phyloP scores from a whole-genome alignment of 768 basidiomycete species.

The Leccinum truebloodii region DNA sequence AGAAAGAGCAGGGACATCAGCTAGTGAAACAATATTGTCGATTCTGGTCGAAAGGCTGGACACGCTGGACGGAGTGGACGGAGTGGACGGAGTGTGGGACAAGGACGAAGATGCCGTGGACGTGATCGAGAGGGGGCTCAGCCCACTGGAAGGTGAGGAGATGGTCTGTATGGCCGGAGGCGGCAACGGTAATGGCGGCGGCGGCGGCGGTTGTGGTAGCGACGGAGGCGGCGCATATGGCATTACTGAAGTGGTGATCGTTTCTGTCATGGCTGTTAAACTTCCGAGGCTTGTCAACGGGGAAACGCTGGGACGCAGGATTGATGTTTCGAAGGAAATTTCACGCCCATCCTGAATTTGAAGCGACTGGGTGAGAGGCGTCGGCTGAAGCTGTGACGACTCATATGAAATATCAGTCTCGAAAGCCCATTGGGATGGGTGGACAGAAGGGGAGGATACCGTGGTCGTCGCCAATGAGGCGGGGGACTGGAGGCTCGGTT shows the following conservation, averaged over 20 bases:
- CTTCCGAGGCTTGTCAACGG: conserved; percentile 33
- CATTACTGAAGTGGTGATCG: conserved; percentile 27
- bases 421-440: conserved; percentile 49
- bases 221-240: conserved; percentile 6
- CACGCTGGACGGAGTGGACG: conserved; percentile 32
- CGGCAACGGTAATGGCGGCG: neutral
- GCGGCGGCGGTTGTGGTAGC: neutral
- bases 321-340: conserved; percentile 71
- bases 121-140: conserved; percentile 33
- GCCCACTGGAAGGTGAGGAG: conserved; percentile 35
- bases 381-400: conserved; percentile 71
- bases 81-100: conserved; percentile 31
- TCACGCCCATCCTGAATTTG: conserved; percentile 62
- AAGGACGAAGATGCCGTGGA: conserved; percentile 32
- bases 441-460: conserved; percentile 41
- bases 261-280: conserved; percentile 38
- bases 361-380: conserved; percentile 56
- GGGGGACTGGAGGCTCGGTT: too few species aligned
- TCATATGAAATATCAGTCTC: conserved; percentile 74
- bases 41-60: conserved; percentile 45
- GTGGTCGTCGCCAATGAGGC: conserved; percentile 8
- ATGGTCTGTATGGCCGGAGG: conserved; percentile 24
- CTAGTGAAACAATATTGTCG: conserved; percentile 25
- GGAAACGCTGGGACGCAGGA: conserved; percentile 61
- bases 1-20: conserved; percentile 18